Conservation (phyloP, 2,329 filamentous ascomycete species). For the Monosporascus cannonballus region DNA sequence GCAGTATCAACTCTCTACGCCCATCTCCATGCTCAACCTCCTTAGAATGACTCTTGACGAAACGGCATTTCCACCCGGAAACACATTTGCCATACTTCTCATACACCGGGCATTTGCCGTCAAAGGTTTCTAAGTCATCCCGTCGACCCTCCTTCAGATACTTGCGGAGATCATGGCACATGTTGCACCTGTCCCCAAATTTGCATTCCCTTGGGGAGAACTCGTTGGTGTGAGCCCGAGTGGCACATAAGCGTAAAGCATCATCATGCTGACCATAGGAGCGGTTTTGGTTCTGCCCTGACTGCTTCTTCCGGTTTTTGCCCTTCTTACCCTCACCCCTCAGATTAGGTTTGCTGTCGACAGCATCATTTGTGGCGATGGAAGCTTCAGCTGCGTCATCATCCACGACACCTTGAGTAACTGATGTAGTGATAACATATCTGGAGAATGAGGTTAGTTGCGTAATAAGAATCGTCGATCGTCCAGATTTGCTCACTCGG, state of each 20-base stretch:
- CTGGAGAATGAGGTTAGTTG: constrained; percentile 9
- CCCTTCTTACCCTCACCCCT: constrained; percentile 39
- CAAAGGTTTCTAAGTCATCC: constrained; percentile 70
- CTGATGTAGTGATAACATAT: constrained; percentile 25
- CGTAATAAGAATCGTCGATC: constrained; percentile 1
- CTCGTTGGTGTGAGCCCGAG: constrained; percentile 64
- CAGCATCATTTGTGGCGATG: constrained; percentile 52
- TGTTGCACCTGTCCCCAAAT: constrained; percentile 75
- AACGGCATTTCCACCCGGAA: constrained; percentile 91
- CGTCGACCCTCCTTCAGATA: constrained; percentile 81
- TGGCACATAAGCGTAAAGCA: constrained; percentile 70
- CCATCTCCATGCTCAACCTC: constrained; percentile 76
- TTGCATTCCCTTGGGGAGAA: constrained; percentile 74
- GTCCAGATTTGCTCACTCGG: constrained; percentile 25
- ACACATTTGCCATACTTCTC: constrained; percentile 69
- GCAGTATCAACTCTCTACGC: constrained; percentile 70
- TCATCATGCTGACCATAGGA: constrained; percentile 77
- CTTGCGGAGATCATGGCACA: constrained; percentile 76
- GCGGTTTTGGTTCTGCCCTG: constrained; percentile 78
- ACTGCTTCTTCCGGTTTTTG: constrained; percentile 48
- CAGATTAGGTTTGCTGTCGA: constrained; percentile 37
- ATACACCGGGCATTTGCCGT: constrained; percentile 76
- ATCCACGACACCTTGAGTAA: constrained; percentile 30
- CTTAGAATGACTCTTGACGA: constrained; percentile 78
- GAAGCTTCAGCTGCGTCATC: constrained; percentile 58